Evolutionary conservation across 352 stramenopile genomes (phyloP).

Genomic region (Globisporangium perplexum): DNA sequence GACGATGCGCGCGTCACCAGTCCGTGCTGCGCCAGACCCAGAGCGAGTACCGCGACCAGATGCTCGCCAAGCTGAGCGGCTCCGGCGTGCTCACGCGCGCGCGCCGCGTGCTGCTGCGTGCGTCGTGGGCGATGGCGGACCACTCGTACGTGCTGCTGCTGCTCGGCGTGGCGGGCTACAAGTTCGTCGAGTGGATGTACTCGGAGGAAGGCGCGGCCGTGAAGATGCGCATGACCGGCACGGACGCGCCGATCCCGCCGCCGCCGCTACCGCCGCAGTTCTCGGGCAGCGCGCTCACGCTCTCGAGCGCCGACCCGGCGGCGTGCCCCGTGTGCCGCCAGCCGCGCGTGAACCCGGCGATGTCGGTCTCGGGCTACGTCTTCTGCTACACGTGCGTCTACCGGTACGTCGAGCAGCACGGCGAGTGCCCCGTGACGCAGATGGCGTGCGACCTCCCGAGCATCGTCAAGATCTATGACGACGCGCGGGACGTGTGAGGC

Average conservation of each 20-base stretch:
- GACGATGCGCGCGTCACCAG: slow-evolving; percentile 8
- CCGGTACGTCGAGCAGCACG: slow-evolving; percentile 58
- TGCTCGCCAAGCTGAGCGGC: slow-evolving; percentile 43
- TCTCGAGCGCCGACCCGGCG: slow-evolving; percentile 40
- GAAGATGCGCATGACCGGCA: slow-evolving; percentile 48
- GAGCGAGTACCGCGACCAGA: slow-evolving; percentile 38
- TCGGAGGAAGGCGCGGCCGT: slow-evolving; percentile 66
- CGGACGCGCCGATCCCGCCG: slow-evolving; percentile 55
- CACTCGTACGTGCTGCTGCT: slow-evolving; percentile 81
- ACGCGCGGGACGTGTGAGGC: slow-evolving; percentile 21
- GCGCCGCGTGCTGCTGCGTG: slow-evolving; percentile 35
- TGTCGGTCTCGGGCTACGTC: slow-evolving; percentile 66
- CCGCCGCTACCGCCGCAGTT: slow-evolving; percentile 69
- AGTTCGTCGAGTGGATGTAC: slow-evolving; percentile 88
- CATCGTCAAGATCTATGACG: slow-evolving; percentile 84
- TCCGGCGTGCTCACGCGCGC: slow-evolving; percentile 32
- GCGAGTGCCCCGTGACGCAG: slow-evolving; percentile 72
- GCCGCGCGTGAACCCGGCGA: slow-evolving; percentile 66
- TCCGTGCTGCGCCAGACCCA: slow-evolving; percentile 51
- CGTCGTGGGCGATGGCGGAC: slow-evolving; percentile 64
- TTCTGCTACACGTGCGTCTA: slow-evolving; percentile 86
- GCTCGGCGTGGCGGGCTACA: slow-evolving; percentile 74
- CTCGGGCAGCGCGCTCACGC: slow-evolving; percentile 41
- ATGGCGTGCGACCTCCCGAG: slow-evolving; percentile 55
- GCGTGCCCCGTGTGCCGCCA: slow-evolving; percentile 70